Base-by-base conservation (phyloP, 1,139 yeast genomes). In the Arxiozyma telluris region DNA sequence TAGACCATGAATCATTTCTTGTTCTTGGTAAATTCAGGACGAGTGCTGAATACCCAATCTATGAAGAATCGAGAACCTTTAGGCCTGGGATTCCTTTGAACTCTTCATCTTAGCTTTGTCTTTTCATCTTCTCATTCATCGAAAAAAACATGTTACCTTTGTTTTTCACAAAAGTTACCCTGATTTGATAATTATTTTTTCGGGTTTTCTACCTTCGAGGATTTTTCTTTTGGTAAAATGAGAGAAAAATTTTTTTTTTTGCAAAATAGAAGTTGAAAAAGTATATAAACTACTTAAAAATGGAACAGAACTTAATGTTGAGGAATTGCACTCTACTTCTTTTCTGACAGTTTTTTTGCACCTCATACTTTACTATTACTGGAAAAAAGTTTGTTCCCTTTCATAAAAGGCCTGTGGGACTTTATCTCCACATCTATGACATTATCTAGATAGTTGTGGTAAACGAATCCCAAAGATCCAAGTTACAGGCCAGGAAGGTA, bases 391-490 rank as follows among this genome's bases (percentile, higher is more conserved):
- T n/a, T n/a, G n/a, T n/a, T n/a, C n/a, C n/a, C n/a, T n/a, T n/a
- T n/a, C n/a, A n/a, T n/a, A n/a, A 50, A 49, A 42, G 17, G 25
- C 41, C 30, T 23, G 46, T 59, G 68, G 71, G 68, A 60, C 57
- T 61, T 60, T 66, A 67, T 67, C 71, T 56, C 68, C 69, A 62
- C 61, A 57, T 55, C 65, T 66, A 61, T 63, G 69, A 61, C 67
- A 52, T 53, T 52, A 47, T 41, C 54, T 48, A 66, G 69, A 58
- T 64, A 62, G 64, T 57, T 59, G 62, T 62, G 70, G 69, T 67
- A 68, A 68, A 68, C 71, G 70, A 66, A 63, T 63, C 70, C 70
- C 71, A 55, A 49, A 68, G 42, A 68, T 57, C 53, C 57, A 55
- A 54, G 54, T 55, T 55, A 34, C 55, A 49, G 55, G 55, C 62